phyloP scores from a whole-genome alignment of 108 stramenopile species.

The Nannochloropsis oceanica region DNA sequence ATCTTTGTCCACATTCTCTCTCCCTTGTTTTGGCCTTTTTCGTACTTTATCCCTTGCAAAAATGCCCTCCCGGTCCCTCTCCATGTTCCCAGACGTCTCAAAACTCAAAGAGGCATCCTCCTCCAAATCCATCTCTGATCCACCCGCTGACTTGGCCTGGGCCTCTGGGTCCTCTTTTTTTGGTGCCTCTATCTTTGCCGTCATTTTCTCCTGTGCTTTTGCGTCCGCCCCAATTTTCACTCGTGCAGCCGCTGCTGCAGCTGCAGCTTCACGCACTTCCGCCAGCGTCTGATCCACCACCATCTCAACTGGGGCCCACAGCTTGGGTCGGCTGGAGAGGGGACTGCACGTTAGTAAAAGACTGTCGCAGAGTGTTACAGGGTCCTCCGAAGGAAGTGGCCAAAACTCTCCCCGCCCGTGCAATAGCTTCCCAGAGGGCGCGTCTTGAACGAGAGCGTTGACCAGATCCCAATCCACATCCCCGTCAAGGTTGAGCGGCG shows the following conservation, averaged over 20 bases:
- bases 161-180: too few species aligned
- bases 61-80: too few species aligned
- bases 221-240: too few species aligned
- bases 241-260: neutral
- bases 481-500: neutral
- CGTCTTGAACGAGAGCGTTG: neutral
- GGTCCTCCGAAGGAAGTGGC: neutral
- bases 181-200: too few species aligned
- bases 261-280: neutral
- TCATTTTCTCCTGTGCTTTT: too few species aligned
- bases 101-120: too few species aligned
- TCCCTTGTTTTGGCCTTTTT: too few species aligned
- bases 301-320: neutral
- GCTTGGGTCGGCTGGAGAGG: neutral
- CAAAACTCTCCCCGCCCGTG: neutral
- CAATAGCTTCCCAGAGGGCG: neutral
- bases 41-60: too few species aligned
- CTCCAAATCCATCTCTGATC: too few species aligned
- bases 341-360: neutral
- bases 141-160: too few species aligned
- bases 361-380: neutral
- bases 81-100: too few species aligned
- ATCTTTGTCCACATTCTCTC: too few species aligned
- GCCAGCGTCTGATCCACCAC: neutral
- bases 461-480: neutral